Evolutionary conservation across 345 rosid species (phyloP), one percentile per base, ranked within the genome.

Genomic region (Citrus trifoliata): DNA sequence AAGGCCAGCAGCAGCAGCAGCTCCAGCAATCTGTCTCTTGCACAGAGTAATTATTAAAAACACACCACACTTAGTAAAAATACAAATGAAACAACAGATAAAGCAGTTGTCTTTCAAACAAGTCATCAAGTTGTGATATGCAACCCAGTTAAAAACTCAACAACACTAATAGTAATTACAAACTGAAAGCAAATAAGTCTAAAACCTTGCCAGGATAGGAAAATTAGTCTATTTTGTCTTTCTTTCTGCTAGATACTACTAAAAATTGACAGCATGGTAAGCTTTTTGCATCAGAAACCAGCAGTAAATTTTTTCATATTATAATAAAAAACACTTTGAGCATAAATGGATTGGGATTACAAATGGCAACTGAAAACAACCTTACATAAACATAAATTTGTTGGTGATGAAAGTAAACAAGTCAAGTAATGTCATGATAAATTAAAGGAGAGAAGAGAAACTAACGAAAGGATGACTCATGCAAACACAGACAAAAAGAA

Each of bases 1-100:
- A 83, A 91, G 92, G 68, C 99, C 98, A 79, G 90, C 91, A 32
- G 90, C 89, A 40, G 97, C 99, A 65, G 99, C 99, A 75, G 98
- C 98, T 64, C 98, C 99, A 70, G 98, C 97, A 82, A 95, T 88
- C 97, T 94, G 73, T 79, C 71, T 62, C 83, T 80, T 60, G 67
- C 78, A 81, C 70, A 80, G 82, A 58, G 38, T 67, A 85, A 81
- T 70, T 60, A 72, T 73, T 58, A 82, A 77, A 61, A 61, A 48
- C 13, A 63, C 42, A 67, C 48, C 70, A 60, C 24, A 56, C 60
- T 73, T 56, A 67, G 55, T 24, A 40, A 22, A 65, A 74, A 51
- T 35, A 46, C 35, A 18, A 19, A 70, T 42, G 32, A 59, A 64
- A 67, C 79, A 66, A 33, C 61, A 59, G 5, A 38, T 38, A 27